Conservation (phyloP, 495 filamentous ascomycete species). For the Penicillium fimorum region DNA sequence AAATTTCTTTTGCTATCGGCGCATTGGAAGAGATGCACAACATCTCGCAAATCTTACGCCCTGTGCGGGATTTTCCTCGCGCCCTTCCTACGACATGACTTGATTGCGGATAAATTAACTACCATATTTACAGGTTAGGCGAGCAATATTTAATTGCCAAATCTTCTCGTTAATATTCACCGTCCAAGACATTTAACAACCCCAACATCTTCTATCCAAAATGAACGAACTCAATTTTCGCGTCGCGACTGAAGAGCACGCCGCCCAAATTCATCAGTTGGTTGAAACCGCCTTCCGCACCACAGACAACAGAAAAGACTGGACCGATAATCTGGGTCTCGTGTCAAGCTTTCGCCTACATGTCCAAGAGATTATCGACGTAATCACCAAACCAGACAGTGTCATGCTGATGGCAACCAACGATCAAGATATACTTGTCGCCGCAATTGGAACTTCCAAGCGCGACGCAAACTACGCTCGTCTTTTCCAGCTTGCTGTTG, state of each 20-base stretch:
- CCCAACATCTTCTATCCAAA: not conserved
- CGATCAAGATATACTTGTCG: conserved; percentile 24
- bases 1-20: not conserved
- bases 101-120: not conserved
- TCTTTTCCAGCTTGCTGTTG: conserved; percentile 44
- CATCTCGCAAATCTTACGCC: not conserved
- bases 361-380: conserved; percentile 27
- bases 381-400: conserved; percentile 39
- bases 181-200: not conserved
- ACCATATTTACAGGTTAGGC: not conserved
- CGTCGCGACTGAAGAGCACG: conserved; percentile 31
- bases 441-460: conserved; percentile 34
- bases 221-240: conserved; percentile 27
- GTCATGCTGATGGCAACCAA: conserved; percentile 35
- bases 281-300: conserved; percentile 45
- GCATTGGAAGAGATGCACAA: not conserved
- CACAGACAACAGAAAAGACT: conserved; percentile 34
- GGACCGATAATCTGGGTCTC: conserved; percentile 41
- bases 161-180: not conserved
- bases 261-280: conserved; percentile 26
- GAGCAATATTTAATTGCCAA: not conserved
- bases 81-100: not conserved
- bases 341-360: conserved; percentile 30
- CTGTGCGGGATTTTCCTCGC: not conserved
- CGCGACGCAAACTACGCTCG: conserved; percentile 25